phyloP scores from a whole-genome alignment of 495 filamentous ascomycete genomes.

The Xylaria castorea region DNA sequence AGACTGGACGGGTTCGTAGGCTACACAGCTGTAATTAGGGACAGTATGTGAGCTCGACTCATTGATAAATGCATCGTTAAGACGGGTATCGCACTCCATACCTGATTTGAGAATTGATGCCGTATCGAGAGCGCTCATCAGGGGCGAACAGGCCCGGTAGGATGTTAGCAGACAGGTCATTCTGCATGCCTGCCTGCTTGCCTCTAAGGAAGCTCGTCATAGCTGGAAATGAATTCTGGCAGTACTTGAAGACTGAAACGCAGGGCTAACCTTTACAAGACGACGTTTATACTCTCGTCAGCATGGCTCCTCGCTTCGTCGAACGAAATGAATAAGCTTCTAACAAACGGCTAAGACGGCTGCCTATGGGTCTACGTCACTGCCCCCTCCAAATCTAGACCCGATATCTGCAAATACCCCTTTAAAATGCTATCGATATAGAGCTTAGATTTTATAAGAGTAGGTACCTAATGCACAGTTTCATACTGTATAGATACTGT shows the following conservation, averaged over 20 bases:
- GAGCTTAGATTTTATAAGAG: background rate
- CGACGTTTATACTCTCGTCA: background rate
- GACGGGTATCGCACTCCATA: conserved; percentile 35
- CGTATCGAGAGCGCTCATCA: conserved; percentile 84
- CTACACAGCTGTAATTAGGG: conserved; percentile 65
- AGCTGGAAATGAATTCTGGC: background rate
- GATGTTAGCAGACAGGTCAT: conserved; percentile 84
- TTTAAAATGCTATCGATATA: background rate
- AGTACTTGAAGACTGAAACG: background rate
- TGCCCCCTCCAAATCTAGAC: conserved; percentile 4
- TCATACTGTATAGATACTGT: background rate
- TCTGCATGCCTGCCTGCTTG: conserved; percentile 91
- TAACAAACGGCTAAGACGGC: conserved; percentile 5
- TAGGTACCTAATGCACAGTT: too few relatives aligned
- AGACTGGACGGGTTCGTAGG: conserved; percentile 93
- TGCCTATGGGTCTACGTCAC: conserved; percentile 1
- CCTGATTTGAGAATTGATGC: conserved; percentile 85
- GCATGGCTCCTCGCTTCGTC: background rate
- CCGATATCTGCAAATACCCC: background rate
- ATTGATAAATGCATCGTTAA: background rate
- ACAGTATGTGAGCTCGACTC: background rate
- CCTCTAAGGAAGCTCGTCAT: conserved; percentile 89
- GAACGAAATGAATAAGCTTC: conserved; percentile 1
- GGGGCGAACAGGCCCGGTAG: conserved; percentile 75
- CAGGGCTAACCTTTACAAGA: background rate